Percentiles rank a stretch among this genome's conserved stretches.
These are phyloP conservation scores for Plasmodium blacklocki DNA, from an alignment of 169 alveolate genomes.

Conservation along the genomic window DNA sequence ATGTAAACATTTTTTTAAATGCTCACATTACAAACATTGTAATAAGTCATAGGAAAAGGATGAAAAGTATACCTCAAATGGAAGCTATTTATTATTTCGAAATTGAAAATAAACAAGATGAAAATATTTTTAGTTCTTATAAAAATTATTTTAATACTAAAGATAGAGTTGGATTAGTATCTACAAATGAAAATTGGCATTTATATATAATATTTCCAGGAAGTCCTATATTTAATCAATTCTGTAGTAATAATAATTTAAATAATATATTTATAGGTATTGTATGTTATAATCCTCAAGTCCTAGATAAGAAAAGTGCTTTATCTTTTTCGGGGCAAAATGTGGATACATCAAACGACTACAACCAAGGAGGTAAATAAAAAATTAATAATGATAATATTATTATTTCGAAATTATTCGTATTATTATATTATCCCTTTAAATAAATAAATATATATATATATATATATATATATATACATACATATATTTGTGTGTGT, in stretches of 20 bases:
- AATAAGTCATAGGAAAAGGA: slow-evolving; percentile 70
- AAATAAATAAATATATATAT: no score
- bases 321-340: neutral
- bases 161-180: slow-evolving; percentile 74
- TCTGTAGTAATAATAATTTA: slow-evolving; percentile 15
- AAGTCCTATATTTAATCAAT: slow-evolving; percentile 44
- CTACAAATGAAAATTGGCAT: slow-evolving; percentile 68
- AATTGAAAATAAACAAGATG: slow-evolving; percentile 50
- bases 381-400: neutral
- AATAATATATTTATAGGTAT: slow-evolving; percentile 51
- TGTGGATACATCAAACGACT: neutral
- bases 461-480: no score
- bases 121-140: slow-evolving; percentile 48
- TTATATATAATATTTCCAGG: slow-evolving; percentile 71
- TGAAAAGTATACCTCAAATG: slow-evolving; percentile 49
- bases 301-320: slow-evolving; percentile 17
- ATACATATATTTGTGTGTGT: no score
- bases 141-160: slow-evolving; percentile 72
- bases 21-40: slow-evolving; percentile 18
- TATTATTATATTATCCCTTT: no score
- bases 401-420: neutral
- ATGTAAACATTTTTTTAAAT: slow-evolving; percentile 26
- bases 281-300: slow-evolving; percentile 62
- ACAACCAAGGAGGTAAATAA: slow-evolving; percentile 10
- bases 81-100: slow-evolving; percentile 70